Base-by-base conservation (phyloP, 805 yeast genomes). In the Lachancea kluyveri region DNA sequence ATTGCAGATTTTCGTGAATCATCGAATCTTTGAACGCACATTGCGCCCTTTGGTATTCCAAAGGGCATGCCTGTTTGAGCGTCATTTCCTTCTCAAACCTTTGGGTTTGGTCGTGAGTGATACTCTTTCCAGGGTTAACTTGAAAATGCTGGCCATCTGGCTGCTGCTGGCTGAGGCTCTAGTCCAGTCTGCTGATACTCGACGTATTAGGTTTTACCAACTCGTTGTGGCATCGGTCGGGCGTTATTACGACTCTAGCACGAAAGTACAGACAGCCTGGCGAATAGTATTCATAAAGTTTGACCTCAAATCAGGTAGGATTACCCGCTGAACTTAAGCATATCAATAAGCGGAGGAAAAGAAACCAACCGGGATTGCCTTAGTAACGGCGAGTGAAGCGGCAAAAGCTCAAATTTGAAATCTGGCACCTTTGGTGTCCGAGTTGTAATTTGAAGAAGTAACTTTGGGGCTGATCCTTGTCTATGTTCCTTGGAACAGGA, bases 21-120 rank as follows among this genome's bases (percentile, higher is more conserved):
- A 62, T 59, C 61, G 63, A 61, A 59, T 59, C 58, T 60, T 62
- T 59, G 65, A 62, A 62, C 66, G 64, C 67, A 61, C 65, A 60
- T 62, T 61, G 66, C 65, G 54, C 65, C 60, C 55, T 54, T 40
- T 51, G 63, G 62, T 54, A 56, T 50, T 54, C 59, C 61, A 43
- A 45, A 46, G 56, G 57, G 60, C 52, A 57, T 54, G 51, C 59
- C 62, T 58, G 61, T 57, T 53, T 54, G 64, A 57, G 65, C 60
- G 64, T 57, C 61, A 54, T 55, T 55, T 52, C 57, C 50, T 46
- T 50, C 59, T 54, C 55, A 54, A 52, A 50, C 45, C 46, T 28
- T 40, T 22, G 40, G 54, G 53, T 50, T 53, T 54, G 54, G 60
- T 50, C 36, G 56, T 54, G 59, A 43, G 54, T 45, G 56, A 46